A percentile compares a stretch with the other conserved stretches of the same genome.
Conservation (phyloP, 2,329 filamentous ascomycete genomes). For the Cryphonectria radicalis region DNA sequence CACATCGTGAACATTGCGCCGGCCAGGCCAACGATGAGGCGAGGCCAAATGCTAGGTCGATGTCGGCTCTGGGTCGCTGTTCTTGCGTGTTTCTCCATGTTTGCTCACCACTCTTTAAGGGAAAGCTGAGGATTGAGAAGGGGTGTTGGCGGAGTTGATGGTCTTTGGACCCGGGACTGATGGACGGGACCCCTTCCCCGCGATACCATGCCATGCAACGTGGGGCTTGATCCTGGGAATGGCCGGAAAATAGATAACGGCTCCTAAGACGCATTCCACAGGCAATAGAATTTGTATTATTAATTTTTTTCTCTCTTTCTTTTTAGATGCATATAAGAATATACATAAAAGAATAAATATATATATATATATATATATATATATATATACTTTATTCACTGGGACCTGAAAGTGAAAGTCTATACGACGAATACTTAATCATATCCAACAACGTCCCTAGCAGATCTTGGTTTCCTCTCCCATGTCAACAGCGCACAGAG, state of each 20-base stretch:
- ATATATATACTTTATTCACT: no score
- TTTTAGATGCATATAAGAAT: no score
- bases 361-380: no score
- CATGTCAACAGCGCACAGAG: slow-evolving; percentile 31
- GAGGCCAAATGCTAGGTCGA: not conserved
- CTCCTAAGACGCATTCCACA: not conserved
- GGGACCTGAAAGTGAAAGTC: no score
- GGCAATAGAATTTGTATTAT: no score
- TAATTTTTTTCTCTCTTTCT: no score
- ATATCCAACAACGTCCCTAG: slow-evolving; percentile 1
- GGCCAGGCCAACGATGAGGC: not conserved
- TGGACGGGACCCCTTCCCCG: not conserved
- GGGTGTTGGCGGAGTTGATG: not conserved
- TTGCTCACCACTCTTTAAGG: not conserved
- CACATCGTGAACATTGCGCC: slow-evolving; percentile 6
- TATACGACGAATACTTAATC: not conserved
- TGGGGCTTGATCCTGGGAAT: not conserved
- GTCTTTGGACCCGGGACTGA: not conserved
- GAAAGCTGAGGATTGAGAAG: not conserved
- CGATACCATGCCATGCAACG: not conserved
- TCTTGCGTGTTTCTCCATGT: slow-evolving; percentile 22
- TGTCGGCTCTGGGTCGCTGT: not conserved
- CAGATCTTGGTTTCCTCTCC: slow-evolving; percentile 33
- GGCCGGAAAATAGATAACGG: not conserved
- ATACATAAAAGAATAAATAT: no score